Conservation (phyloP, 257 asterid genomes). For the Fraxinus anomala region DNA sequence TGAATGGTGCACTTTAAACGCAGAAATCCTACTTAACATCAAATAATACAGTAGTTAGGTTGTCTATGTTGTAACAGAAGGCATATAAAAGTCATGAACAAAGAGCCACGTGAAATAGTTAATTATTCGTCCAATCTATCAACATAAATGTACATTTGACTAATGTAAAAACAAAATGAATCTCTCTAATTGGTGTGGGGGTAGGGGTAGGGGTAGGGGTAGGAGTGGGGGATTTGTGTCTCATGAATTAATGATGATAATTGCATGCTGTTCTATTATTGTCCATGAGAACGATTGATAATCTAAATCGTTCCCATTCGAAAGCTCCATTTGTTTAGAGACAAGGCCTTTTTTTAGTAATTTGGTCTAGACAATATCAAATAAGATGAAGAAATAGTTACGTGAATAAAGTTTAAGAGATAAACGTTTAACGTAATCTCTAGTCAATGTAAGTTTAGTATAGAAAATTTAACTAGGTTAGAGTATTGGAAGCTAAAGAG, state of each 20-base stretch:
- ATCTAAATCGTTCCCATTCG: no score
- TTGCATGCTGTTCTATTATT: neutral
- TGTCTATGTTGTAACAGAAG: neutral
- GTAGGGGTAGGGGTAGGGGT: no score
- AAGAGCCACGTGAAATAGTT: neutral
- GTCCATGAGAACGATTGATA: neutral
- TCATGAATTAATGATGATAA: neutral
- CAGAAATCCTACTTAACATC: neutral
- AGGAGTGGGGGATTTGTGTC: neutral
- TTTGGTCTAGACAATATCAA: no score
- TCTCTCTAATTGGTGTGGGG: neutral
- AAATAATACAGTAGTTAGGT: neutral
- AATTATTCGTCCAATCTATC: neutral
- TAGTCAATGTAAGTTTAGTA: no score
- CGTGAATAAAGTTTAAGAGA: no score
- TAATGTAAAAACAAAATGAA: no score
- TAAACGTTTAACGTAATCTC: no score
- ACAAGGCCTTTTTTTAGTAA: no score
- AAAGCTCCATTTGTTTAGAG: neutral
- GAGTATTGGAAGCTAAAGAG: no score
- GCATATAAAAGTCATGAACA: neutral
- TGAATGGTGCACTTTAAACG: neutral
- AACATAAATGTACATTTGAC: neutral
- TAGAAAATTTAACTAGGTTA: no score
- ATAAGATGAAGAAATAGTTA: no score